phyloP scores from a whole-genome alignment of 495 filamentous ascomycete species.

The Sabuloglossum arenarium region DNA sequence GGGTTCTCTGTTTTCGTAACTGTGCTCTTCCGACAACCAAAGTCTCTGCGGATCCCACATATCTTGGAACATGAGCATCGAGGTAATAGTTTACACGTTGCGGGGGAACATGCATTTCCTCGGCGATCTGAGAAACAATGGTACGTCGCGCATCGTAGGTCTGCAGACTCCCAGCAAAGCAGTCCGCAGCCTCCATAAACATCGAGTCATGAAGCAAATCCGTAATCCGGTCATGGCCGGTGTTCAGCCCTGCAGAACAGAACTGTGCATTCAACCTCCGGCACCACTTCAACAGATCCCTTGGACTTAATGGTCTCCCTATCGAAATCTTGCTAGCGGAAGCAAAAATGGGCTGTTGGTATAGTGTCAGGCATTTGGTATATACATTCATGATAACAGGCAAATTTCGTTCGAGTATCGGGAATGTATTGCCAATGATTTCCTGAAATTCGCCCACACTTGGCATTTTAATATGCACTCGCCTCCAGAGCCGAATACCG shows the following conservation, averaged over 20 bases:
- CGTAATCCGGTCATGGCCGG: constrained; percentile 49
- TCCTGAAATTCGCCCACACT: constrained; percentile 47
- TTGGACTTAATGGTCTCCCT: constrained; percentile 41
- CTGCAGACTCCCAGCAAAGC: constrained; percentile 64
- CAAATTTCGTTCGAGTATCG: constrained; percentile 46
- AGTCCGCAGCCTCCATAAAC: constrained; percentile 76
- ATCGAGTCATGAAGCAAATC: constrained; percentile 61
- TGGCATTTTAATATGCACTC: constrained; percentile 45
- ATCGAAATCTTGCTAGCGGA: constrained; percentile 31
- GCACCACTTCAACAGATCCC: constrained; percentile 84
- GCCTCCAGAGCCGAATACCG: constrained; percentile 64
- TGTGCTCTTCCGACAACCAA: constrained; percentile 49
- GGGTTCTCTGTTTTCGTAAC: constrained; percentile 24
- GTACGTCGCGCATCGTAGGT: constrained; percentile 34
- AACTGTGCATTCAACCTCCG: constrained; percentile 43
- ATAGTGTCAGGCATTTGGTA: constrained; percentile 12
- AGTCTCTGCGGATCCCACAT: constrained; percentile 31
- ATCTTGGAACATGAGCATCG: constrained; percentile 40
- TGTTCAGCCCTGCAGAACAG: constrained; percentile 35
- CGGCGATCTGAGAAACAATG: constrained; percentile 50
- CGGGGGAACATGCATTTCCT: constrained; percentile 65
- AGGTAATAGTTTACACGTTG: constrained; percentile 55
- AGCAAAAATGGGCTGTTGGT: constrained; percentile 27
- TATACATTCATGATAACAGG: constrained; percentile 59
- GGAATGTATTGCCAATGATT: constrained; percentile 48